A percentile compares a stretch with the other conserved stretches of the same genome.
phyloP scores from a whole-genome alignment of 805 yeast genomes.

The Metschnikowia amazonensis region DNA sequence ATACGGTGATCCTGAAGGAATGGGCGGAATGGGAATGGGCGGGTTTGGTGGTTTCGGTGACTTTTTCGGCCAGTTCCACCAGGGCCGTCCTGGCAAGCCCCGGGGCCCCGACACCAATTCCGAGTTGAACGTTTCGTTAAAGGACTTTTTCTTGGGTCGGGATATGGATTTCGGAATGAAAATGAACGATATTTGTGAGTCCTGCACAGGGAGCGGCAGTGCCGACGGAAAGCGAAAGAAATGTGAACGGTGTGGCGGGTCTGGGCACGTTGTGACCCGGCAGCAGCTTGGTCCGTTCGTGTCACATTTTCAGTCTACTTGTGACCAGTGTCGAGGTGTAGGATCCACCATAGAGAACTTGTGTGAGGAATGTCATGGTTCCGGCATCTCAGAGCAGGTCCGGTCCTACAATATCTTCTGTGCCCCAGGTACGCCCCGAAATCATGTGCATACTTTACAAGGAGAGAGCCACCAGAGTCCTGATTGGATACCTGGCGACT shows the following conservation, averaged over 20 bases:
- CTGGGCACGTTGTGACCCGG: slow-evolving; percentile 61
- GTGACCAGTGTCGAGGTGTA: slow-evolving; percentile 76
- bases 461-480: slow-evolving; percentile 88
- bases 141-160: slow-evolving; percentile 70
- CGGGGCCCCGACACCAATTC: slow-evolving; percentile 63
- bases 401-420: slow-evolving; percentile 61
- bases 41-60: slow-evolving; percentile 34
- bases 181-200: slow-evolving; percentile 70
- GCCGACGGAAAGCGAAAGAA: slow-evolving; percentile 65
- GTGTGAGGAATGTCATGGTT: slow-evolving; percentile 71
- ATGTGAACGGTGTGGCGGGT: slow-evolving; percentile 72
- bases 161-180: slow-evolving; percentile 56
- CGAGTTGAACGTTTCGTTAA: slow-evolving; percentile 51
- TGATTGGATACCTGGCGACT: slow-evolving; percentile 77
- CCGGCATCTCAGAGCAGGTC: slow-evolving; percentile 52
- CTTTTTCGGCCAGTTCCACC: slow-evolving; percentile 56
- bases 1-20: slow-evolving; percentile 66
- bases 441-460: slow-evolving; percentile 51
- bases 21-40: slow-evolving; percentile 14
- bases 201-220: slow-evolving; percentile 83
- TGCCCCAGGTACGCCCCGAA: slow-evolving; percentile 67
- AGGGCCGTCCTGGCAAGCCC: slow-evolving; percentile 35
- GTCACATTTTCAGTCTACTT: slow-evolving; percentile 74
- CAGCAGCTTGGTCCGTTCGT: slow-evolving; percentile 86
- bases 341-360: slow-evolving; percentile 63